Conservation (phyloP, 805 yeast species). For the Candida pini region DNA sequence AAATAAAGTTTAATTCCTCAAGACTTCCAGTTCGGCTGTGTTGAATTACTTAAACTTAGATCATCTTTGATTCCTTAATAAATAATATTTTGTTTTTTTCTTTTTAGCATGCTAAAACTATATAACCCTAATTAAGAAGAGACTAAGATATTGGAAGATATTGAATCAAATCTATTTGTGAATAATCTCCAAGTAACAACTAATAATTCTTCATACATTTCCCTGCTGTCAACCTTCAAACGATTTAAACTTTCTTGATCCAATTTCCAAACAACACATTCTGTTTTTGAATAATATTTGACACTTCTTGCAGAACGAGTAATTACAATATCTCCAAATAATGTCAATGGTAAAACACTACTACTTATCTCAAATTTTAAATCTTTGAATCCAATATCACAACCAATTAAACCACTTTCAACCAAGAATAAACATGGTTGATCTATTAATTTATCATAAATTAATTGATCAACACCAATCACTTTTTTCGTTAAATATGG, state of each 20-base stretch:
- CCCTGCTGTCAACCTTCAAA: constrained; percentile 44
- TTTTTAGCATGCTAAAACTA: no score
- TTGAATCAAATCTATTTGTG: constrained; percentile 66
- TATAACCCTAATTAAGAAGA: no score
- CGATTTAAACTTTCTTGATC: constrained; percentile 38
- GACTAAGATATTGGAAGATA: constrained; percentile 71
- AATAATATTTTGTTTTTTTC: no score
- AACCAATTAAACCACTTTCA: constrained; percentile 48
- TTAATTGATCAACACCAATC: constrained; percentile 28
- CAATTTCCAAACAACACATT: constrained; percentile 65
- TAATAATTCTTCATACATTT: constrained; percentile 58
- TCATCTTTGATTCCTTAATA: no score
- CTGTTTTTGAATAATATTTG: constrained; percentile 37
- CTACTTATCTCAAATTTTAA: constrained; percentile 23
- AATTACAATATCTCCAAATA: constrained; percentile 57
- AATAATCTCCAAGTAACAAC: constrained; percentile 56
- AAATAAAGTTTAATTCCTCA: no score
- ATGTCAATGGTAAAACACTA: constrained; percentile 61
- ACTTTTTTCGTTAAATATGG: constrained; percentile 43
- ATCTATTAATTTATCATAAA: constrained; percentile 41
- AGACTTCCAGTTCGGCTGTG: no score
- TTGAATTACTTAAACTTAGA: no score
- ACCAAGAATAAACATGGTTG: constrained; percentile 51
- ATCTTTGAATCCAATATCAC: constrained; percentile 37
- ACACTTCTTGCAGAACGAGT: constrained; percentile 34